Base-by-base conservation (phyloP, 2,329 filamentous ascomycete genomes). In the Esteya vermicola region DNA sequence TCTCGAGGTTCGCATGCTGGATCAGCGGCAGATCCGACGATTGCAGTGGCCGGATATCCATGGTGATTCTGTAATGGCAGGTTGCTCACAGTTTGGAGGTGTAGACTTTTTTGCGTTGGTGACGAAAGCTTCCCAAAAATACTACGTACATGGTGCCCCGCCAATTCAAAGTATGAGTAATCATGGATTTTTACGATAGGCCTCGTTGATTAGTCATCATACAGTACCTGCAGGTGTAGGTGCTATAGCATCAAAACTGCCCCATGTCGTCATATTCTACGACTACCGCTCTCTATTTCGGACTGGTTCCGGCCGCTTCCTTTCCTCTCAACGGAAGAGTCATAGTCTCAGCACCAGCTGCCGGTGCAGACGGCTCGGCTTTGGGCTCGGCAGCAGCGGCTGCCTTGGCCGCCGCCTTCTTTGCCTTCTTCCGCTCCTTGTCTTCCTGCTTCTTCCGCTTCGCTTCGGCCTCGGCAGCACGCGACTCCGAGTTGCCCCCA, bases 1-100 rank as follows among this genome's bases (percentile, higher is more conserved):
- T 98, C 60, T 93, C 93, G 58, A 98, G 88, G 69, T 98, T 96
- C 57, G 89, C 89, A 62, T 93, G 86, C 66, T 98, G 91, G 57
- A 98, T 86, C 57, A 91, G 79, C 50, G 85, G 85, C 49, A 93
- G 83, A 63, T 93, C 85, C 47, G 77, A 81, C 48, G 85, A 70
- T 50, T 76, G 80, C 50, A 98, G 78, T 48, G 91, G 68, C 49
- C 89, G 81, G 63, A 98, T 93, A 65, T 93, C 85, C 85, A 93
- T 96, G 61, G 46, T 63, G 22, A 14, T n/a, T n/a, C n/a, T n/a
- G n/a, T n/a, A n/a, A n/a, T n/a, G n/a, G n/a, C n/a, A n/a, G n/a
- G n/a, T n/a, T n/a, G n/a, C n/a, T n/a, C n/a, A n/a, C n/a, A n/a
- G n/a, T n/a, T n/a, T n/a, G n/a, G n/a, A n/a, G n/a, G n/a, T n/a